Evolutionary conservation across 1,284 basidiomycete genomes (phyloP), one percentile per base, ranked within the genome.

Genomic region (Austropuccinia psidii): DNA sequence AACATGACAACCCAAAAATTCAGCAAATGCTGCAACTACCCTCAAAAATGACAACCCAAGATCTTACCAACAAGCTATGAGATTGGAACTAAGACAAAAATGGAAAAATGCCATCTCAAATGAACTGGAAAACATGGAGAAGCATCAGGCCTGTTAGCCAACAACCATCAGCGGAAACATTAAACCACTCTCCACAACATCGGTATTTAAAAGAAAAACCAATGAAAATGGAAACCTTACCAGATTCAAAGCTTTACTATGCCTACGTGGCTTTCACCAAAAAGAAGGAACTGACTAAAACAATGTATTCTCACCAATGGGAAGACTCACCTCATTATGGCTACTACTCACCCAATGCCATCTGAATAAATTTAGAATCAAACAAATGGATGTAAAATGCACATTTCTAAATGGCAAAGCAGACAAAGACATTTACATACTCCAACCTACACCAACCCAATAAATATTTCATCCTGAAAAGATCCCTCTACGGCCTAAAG

Each of bases 241-340:
- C 5, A 67, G 39, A 52, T 67, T 15, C 64, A 67, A 67, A 52
- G 64, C 64, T 7, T 6, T 29, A 21, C 31, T 67, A 15, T 67
- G 64, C 29, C 21, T 49, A 15, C 27, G 43, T 13, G 64, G 45
- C 21, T 67, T 67, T 31, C 29, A 6, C 13, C 61, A 65, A 49
- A 50, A 8, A 9, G 61, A 65, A 31, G 61, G 61, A 6, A 29
- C 33, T 50, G 64, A 67, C n/a, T 67, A 67, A 15, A 8, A 29
- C 4, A 31, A 67, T n/a, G 27, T 45, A 3, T 67, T 52, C 29
- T 41, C 64, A 35, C 64, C 47, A 2, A 54, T 49, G 3, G 64
- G 64, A 27, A 17, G 47, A 21, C 17, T 49, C 5, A 35, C 64
- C 17, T 35, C 64, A 19, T 27, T 67, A 4, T 6, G 33, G 11